These are phyloP conservation scores for Chytridium lagenaria DNA, from an alignment of 371 early-diverging fungal genomes.

Conservation along the genomic window DNA sequence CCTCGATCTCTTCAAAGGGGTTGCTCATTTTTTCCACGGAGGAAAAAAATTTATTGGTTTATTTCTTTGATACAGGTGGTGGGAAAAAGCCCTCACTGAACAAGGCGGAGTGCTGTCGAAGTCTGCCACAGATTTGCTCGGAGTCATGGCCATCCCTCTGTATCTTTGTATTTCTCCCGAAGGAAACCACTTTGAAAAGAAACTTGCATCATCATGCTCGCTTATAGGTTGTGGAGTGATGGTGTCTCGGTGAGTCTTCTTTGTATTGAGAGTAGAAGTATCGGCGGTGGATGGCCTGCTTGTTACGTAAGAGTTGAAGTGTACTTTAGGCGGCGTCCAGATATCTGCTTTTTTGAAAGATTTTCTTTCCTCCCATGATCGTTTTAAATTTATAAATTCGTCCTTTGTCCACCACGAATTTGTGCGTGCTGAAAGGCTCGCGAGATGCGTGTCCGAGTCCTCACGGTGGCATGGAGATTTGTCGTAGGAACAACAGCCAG, in stretches of 20 bases:
- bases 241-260: neutral
- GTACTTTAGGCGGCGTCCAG: neutral
- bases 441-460: slow-evolving; percentile 1
- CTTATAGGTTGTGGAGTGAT: neutral
- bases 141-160: neutral
- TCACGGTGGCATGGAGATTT: slow-evolving; percentile 10
- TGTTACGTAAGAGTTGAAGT: slow-evolving; percentile 30
- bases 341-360: neutral
- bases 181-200: neutral
- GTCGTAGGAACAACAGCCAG: slow-evolving; percentile 29
- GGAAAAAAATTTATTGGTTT: too few species aligned
- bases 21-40: too few species aligned
- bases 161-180: neutral
- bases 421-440: neutral
- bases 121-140: too few species aligned
- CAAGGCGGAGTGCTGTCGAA: neutral
- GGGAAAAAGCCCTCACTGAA: neutral
- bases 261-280: slow-evolving; percentile 24
- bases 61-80: too few species aligned
- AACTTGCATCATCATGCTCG: neutral
- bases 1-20: slow-evolving; percentile 59
- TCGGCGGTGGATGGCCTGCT: slow-evolving; percentile 15
- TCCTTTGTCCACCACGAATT: slow-evolving; percentile 36
- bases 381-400: slow-evolving; percentile 21
- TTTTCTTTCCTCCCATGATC: slow-evolving; percentile 19